Conservation (phyloP, 768 basidiomycete genomes). For the Favolaschia claudopus region DNA sequence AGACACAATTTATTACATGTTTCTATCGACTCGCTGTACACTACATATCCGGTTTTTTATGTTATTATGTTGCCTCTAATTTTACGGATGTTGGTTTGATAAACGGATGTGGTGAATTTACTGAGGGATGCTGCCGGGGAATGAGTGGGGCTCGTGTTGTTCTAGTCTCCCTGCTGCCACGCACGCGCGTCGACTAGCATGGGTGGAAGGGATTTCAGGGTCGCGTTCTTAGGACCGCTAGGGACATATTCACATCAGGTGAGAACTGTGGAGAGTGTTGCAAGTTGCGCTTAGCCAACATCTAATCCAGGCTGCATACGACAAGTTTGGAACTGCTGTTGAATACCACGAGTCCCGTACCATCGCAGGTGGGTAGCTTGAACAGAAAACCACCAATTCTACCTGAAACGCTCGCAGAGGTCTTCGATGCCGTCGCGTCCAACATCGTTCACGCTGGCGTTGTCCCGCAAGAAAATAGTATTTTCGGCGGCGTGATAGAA, state of each 20-base stretch:
- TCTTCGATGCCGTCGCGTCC: conserved; percentile 59
- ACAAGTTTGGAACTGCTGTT: conserved; percentile 53
- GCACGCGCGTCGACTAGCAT: no score
- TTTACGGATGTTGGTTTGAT: no score
- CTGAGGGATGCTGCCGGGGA: no score
- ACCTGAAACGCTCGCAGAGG: conserved; percentile 50
- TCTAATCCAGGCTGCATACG: conserved; percentile 50
- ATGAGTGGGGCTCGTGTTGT: no score
- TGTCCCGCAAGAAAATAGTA: conserved; percentile 85
- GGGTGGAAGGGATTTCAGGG: conserved; percentile 13
- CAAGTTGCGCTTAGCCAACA: neutral
- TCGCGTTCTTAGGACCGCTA: conserved; percentile 61
- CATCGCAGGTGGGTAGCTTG: conserved; percentile 44
- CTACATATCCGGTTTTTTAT: conserved; percentile 16
- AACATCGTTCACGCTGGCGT: conserved; percentile 59
- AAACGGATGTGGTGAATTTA: no score
- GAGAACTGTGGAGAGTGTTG: conserved; percentile 4
- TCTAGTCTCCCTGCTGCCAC: no score
- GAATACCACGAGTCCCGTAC: conserved; percentile 50
- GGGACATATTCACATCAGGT: conserved; percentile 72
- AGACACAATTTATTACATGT: conserved; percentile 23
- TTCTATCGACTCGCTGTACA: conserved; percentile 26
- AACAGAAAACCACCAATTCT: neutral
- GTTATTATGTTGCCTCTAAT: no score
- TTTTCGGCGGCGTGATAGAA: conserved; percentile 76